These are phyloP conservation scores for Clitocybe nebularis DNA, from an alignment of 1,284 basidiomycete species.

Conservation along the genomic window DNA sequence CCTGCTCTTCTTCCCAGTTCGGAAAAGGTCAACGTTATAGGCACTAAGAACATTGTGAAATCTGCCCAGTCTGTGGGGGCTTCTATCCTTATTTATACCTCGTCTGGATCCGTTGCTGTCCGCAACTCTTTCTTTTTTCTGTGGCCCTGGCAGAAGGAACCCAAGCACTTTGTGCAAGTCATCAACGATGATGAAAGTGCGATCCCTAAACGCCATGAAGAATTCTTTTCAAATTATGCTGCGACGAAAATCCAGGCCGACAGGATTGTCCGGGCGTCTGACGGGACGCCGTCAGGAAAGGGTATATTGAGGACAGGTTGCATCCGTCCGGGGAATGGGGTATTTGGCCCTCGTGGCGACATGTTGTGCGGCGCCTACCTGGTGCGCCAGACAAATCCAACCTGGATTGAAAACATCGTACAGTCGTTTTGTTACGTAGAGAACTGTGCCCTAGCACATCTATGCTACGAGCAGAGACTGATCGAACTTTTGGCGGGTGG, in stretches of 20 bases:
- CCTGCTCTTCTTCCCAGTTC: conserved; percentile 48
- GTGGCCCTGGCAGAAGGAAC: conserved; percentile 67
- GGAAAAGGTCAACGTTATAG: conserved; percentile 55
- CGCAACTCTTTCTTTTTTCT: conserved; percentile 54
- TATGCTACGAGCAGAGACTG: conserved; percentile 69
- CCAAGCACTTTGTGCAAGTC: conserved; percentile 50
- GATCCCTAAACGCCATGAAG: conserved; percentile 43
- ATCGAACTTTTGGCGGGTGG: conserved; percentile 37
- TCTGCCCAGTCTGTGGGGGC: conserved; percentile 42
- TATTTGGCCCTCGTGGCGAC: conserved; percentile 72
- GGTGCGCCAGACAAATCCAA: conserved; percentile 52
- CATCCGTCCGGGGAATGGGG: conserved; percentile 70
- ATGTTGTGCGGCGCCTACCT: conserved; percentile 61
- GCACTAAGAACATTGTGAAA: conserved; percentile 60
- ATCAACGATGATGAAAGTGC: conserved; percentile 51
- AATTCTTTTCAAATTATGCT: conserved; percentile 73
- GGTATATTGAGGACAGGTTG: conserved; percentile 58
- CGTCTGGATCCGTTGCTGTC: conserved; percentile 54
- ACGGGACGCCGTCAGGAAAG: conserved; percentile 35
- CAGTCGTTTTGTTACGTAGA: conserved; percentile 71
- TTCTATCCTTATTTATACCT: conserved; percentile 55
- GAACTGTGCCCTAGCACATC: conserved; percentile 65
- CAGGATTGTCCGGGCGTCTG: conserved; percentile 48
- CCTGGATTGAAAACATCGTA: conserved; percentile 54
- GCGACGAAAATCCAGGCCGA: conserved; percentile 56